Percentiles rank a stretch among this genome's conserved stretches.
phyloP scores from a whole-genome alignment of 1,284 basidiomycete species.

The Vanrija pseudolonga region DNA sequence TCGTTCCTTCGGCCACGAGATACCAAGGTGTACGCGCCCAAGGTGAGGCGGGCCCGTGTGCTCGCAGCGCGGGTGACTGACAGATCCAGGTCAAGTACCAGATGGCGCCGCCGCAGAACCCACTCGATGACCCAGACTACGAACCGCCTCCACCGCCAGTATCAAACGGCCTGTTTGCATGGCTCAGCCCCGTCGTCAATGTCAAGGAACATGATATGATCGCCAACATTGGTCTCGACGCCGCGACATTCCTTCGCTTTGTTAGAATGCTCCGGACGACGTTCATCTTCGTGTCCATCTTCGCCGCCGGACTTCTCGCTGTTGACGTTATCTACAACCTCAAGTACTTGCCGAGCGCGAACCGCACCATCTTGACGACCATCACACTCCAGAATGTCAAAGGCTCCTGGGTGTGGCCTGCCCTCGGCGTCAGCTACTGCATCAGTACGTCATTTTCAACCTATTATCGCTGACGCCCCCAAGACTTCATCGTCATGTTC shows the following conservation, averaged over 20 bases:
- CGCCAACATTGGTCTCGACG: conserved; percentile 88
- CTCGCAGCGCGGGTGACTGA: background rate
- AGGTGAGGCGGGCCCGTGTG: conserved; percentile 54
- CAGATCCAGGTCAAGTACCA: conserved; percentile 70
- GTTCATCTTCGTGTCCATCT: conserved; percentile 64
- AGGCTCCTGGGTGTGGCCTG: conserved; percentile 66
- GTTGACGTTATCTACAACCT: conserved; percentile 62
- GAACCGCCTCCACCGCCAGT: conserved; percentile 56
- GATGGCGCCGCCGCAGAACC: conserved; percentile 30
- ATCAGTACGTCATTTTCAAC: conserved; percentile 62
- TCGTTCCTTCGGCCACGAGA: conserved; percentile 74
- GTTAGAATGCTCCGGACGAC: conserved; percentile 69
- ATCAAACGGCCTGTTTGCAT: conserved; percentile 75
- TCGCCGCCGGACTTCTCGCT: conserved; percentile 71
- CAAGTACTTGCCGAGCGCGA: conserved; percentile 54
- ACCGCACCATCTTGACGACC: conserved; percentile 55
- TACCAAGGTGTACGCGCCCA: conserved; percentile 54
- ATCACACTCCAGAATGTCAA: conserved; percentile 71
- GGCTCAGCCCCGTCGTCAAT: conserved; percentile 80
- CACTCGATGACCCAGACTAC: conserved; percentile 39
- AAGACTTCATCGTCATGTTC: conserved; percentile 42
- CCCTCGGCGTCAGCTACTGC: conserved; percentile 69
- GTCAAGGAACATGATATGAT: conserved; percentile 84
- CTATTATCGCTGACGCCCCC: conserved; percentile 14
- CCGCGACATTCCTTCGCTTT: conserved; percentile 88